phyloP scores from a whole-genome alignment of 176 grass and related monocot genomes.

The Oryza nivara region DNA sequence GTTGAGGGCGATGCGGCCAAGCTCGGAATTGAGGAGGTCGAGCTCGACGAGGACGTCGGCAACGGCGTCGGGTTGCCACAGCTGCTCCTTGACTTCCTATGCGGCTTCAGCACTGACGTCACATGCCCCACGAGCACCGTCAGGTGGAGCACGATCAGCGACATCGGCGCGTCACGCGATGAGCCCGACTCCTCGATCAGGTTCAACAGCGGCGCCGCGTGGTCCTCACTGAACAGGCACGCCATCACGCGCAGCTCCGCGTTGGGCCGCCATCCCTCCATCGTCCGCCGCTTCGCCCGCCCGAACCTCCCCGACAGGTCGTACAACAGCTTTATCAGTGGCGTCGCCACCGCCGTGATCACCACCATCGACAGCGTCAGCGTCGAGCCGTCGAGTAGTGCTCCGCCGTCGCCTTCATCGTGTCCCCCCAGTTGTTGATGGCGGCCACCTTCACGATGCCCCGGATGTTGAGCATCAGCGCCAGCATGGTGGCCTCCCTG shows the following conservation, averaged over 20 bases:
- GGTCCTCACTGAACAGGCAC: constrained; percentile 72
- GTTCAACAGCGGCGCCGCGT: constrained; percentile 66
- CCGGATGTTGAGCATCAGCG: constrained; percentile 69
- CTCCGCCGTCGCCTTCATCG: constrained; percentile 51
- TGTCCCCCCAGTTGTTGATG: constrained; percentile 78
- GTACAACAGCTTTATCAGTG: constrained; percentile 72
- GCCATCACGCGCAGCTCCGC: constrained; percentile 56
- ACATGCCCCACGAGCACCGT: constrained; percentile 60
- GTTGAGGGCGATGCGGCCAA: no score
- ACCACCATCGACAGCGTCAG: constrained; percentile 50
- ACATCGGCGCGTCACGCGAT: constrained; percentile 39
- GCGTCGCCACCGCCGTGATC: constrained; percentile 46
- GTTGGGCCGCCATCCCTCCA: constrained; percentile 36
- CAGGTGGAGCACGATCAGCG: constrained; percentile 73
- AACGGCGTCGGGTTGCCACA: constrained; percentile 22
- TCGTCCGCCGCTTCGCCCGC: constrained; percentile 33
- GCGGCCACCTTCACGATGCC: constrained; percentile 76
- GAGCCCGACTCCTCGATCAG: constrained; percentile 44
- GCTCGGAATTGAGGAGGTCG: no score
- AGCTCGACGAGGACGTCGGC: no score
- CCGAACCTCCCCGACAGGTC: constrained; percentile 54
- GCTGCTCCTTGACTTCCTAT: constrained; percentile 33
- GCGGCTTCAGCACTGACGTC: constrained; percentile 54
- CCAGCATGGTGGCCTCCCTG: constrained; percentile 53
- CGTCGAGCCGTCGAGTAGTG: constrained; percentile 43